Base-by-base conservation (phyloP, 2,329 filamentous ascomycete genomes). In the Fusarium mexicanum region DNA sequence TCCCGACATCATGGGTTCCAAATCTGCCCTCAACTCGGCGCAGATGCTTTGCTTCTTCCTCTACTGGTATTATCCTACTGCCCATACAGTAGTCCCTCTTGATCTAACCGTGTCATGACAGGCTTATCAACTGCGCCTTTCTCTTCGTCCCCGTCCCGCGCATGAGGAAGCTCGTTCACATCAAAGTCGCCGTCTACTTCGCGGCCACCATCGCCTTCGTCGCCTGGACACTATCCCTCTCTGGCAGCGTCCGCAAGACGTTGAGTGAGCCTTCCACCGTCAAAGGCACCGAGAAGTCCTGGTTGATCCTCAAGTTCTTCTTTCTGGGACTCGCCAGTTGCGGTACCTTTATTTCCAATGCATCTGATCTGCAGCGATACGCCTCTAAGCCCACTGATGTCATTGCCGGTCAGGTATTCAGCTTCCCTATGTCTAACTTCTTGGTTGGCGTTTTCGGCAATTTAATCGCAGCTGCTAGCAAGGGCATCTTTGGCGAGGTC, bases 21-120 rank as follows among this genome's bases (percentile, higher is more conserved):
- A 67, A 4, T 67, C 64, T 1, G 64, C 64, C 5, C 64, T 67
- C 16, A 67, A 67, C n/a, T 67, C 64, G 6, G 64, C 64, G 5
- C 61, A 67, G 3, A 67, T 67, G 64, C 61, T 67, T 3, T 67
- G 64, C n/a, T 67, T 67, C 44, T 67, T 67, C 16, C 64, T 67
- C 10, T 67, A 67, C 44, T 67, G 64, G 54, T 57, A 57, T 14
- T 14, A 6, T 24, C 2, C 20, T 14, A n/a, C 8, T 8, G 2
- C 22, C 4, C 6, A 8, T 3, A 1, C 1, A 12, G 17, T 2
- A 12, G 4, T 4, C 18, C 8, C 3, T 6, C 0, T 4, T 7
- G 0, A 46, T 7, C 0, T 43, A 12, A 26, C 12, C 12, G 18
- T 20, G 1, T 0, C 5, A 2, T 26, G 5, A 6, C 18, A 47